Evolutionary conservation across 495 filamentous ascomycete genomes (phyloP).

Genomic region (Tuber borchii): DNA sequence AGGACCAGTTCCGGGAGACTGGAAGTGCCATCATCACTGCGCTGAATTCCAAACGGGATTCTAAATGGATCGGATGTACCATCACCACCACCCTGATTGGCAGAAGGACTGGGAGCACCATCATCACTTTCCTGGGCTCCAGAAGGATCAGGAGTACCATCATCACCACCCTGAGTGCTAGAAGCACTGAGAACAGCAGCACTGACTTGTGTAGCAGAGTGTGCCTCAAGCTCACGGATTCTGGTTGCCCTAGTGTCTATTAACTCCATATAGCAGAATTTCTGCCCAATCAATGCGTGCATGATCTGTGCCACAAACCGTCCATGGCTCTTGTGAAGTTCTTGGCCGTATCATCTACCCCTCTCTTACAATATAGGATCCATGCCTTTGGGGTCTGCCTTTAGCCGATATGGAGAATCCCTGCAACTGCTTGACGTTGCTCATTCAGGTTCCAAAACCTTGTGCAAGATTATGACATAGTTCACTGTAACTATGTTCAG

Average conservation of each 20-base stretch:
- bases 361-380: background rate
- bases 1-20: too few relatives aligned
- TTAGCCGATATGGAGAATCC: too few relatives aligned
- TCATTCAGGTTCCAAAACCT: conserved; percentile 6
- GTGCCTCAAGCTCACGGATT: background rate
- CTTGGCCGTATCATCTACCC: background rate
- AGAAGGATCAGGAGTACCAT: too few relatives aligned
- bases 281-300: too few relatives aligned
- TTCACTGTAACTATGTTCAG: background rate
- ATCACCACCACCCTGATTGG: background rate
- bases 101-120: too few relatives aligned
- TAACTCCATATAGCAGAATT: background rate
- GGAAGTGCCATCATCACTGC: too few relatives aligned
- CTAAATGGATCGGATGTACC: background rate
- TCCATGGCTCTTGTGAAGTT: background rate
- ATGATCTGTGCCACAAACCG: background rate
- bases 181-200: background rate
- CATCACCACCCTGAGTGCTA: background rate
- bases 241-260: background rate
- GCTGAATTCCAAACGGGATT: too few relatives aligned
- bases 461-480: background rate
- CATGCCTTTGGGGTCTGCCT: background rate
- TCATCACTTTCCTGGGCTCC: too few relatives aligned
- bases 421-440: background rate
- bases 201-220: background rate